phyloP scores from a whole-genome alignment of 345 rosid species.

The Linum tenue region DNA sequence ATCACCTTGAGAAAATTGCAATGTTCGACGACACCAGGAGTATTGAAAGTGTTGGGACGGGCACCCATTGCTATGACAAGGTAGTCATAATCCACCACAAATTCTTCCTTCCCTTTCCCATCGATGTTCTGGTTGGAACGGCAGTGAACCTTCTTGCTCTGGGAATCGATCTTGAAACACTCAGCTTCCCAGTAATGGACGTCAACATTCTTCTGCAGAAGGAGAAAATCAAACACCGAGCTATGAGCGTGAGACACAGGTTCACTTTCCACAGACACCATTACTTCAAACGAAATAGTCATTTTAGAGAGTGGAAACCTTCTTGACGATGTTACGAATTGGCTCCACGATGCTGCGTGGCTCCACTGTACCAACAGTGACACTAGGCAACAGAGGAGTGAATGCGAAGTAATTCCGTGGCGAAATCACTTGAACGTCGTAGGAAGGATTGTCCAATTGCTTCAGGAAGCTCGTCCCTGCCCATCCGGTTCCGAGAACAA shows the following conservation, averaged over 20 bases:
- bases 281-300: neutral
- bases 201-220: slow-evolving; percentile 48
- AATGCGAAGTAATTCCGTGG: slow-evolving; percentile 97
- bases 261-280: neutral
- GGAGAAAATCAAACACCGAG: neutral
- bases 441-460: slow-evolving; percentile 49
- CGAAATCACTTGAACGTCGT: slow-evolving; percentile 82
- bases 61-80: slow-evolving; percentile 95
- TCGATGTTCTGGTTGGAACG: slow-evolving; percentile 36
- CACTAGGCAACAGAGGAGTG: slow-evolving; percentile 96
- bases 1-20: slow-evolving; percentile 89
- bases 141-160: slow-evolving; percentile 70
- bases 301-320: slow-evolving; percentile 33
- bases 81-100: slow-evolving; percentile 75
- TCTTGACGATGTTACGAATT: slow-evolving; percentile 70
- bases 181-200: slow-evolving; percentile 71
- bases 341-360: slow-evolving; percentile 97
- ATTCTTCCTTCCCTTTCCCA: slow-evolving; percentile 54
- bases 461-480: slow-evolving; percentile 88
- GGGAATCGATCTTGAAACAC: slow-evolving; percentile 75
- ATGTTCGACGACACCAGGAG: slow-evolving; percentile 87
- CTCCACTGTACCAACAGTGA: slow-evolving; percentile 94
- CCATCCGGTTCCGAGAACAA: slow-evolving; percentile 98
- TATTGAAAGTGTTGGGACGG: slow-evolving; percentile 85
- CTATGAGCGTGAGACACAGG: neutral